A percentile compares a stretch with the other conserved stretches of the same genome.
Conservation (phyloP, 345 rosid genomes). For the Xanthoceras sorbifolium region DNA sequence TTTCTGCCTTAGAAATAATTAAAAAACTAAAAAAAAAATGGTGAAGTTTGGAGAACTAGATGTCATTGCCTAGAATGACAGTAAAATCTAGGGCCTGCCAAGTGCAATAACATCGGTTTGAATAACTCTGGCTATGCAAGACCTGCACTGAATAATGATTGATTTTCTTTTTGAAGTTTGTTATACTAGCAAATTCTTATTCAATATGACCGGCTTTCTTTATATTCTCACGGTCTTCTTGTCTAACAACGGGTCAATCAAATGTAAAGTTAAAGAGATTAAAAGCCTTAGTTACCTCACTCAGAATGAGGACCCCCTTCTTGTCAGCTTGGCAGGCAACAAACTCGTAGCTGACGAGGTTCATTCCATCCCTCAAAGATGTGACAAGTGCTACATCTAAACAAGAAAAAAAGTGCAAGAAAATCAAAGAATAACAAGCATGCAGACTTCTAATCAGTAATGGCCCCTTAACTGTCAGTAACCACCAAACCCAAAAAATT, state of each 20-base stretch:
- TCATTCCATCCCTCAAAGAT: slow-evolving; percentile 64
- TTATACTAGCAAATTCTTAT: neutral
- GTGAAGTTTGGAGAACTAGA: neutral
- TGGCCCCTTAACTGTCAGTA: too few relatives aligned
- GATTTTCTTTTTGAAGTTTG: neutral
- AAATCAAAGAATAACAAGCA: neutral
- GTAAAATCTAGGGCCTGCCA: neutral
- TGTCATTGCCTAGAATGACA: neutral
- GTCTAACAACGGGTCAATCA: neutral
- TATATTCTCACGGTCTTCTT: neutral
- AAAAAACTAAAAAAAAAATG: neutral
- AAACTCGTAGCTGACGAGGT: slow-evolving; percentile 66
- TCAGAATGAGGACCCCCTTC: slow-evolving; percentile 64
- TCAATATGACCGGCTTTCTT: neutral
- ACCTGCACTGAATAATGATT: neutral
- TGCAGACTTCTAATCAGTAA: neutral
- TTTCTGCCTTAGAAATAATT: neutral
- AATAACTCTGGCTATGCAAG: neutral
- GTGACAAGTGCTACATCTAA: slow-evolving; percentile 66
- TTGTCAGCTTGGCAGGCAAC: slow-evolving; percentile 67
- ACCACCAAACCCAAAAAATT: too few relatives aligned
- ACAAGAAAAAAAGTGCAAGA: slow-evolving; percentile 9
- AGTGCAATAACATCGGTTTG: neutral
- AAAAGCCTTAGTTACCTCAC: slow-evolving; percentile 46
- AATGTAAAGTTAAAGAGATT: neutral